phyloP scores from a whole-genome alignment of 2,329 filamentous ascomycete species.

The Chaetomiaceae sp. region DNA sequence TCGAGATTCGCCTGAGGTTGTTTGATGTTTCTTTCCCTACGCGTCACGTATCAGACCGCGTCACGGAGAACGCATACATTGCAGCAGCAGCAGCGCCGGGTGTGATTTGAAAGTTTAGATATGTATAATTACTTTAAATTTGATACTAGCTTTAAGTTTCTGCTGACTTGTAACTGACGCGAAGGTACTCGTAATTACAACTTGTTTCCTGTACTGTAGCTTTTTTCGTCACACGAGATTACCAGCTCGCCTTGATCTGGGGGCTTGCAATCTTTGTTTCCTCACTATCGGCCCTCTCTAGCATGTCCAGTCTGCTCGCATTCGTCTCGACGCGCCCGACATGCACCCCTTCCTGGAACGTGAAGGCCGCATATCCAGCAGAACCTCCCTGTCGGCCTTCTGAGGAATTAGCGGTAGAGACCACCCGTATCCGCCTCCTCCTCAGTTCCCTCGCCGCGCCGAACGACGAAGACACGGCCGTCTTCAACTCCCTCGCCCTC shows the following conservation, averaged over 20 bases:
- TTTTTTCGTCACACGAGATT: too few species aligned
- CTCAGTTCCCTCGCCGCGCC: not conserved
- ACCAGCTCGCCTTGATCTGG: not conserved
- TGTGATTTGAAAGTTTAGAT: too few species aligned
- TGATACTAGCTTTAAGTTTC: too few species aligned
- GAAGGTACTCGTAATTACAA: too few species aligned
- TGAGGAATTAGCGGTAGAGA: not conserved
- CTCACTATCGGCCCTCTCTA: not conserved
- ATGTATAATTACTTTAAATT: too few species aligned
- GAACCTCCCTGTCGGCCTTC: not conserved
- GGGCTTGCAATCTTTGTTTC: not conserved
- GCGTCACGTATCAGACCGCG: too few species aligned
- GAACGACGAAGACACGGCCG: not conserved
- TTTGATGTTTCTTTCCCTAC: too few species aligned
- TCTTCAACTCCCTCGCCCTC: not conserved
- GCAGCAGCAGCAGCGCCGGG: too few species aligned
- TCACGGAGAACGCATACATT: too few species aligned
- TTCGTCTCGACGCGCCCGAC: not conserved
- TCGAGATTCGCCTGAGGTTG: too few species aligned
- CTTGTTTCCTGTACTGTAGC: too few species aligned
- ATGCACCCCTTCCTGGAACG: not conserved
- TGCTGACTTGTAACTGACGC: too few species aligned
- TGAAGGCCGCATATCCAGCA: not conserved
- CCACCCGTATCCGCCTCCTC: conserved; percentile 6
- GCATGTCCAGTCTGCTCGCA: not conserved